A percentile compares a stretch with the other conserved stretches of the same genome.
Evolutionary conservation across 1,284 basidiomycete genomes (phyloP).

Genomic region (Athelia sp.): DNA sequence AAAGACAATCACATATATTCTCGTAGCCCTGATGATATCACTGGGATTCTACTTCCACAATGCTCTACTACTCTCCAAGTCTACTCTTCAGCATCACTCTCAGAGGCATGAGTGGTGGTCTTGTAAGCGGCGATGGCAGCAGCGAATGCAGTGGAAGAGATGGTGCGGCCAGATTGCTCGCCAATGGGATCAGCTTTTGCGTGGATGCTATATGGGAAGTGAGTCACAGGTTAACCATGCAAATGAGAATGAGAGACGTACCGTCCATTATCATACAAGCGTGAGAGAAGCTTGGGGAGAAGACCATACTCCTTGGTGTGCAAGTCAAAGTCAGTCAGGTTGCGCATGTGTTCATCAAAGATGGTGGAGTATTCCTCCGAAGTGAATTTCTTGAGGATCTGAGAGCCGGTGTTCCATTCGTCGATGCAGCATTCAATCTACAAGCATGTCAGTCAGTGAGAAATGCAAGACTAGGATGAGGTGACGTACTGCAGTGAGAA

Average conservation of each 20-base stretch:
- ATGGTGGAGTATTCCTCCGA: not conserved
- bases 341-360: constrained; percentile 2
- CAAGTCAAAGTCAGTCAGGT: constrained; percentile 3
- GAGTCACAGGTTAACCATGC: not conserved
- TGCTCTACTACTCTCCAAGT: too few species aligned
- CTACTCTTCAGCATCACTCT: too few species aligned
- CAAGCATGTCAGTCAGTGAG: constrained; percentile 6
- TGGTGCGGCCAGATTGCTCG: not conserved
- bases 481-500: constrained; percentile 4
- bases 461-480: constrained; percentile 13
- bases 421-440: constrained; percentile 11
- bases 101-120: not conserved
- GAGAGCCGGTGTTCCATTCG: constrained; percentile 4
- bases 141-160: not conserved
- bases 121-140: constrained; percentile 4
- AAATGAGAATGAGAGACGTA: not conserved
- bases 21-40: too few species aligned
- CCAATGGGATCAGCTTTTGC: constrained; percentile 3
- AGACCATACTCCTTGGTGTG: constrained; percentile 6
- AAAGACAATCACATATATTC: too few species aligned
- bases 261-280: constrained; percentile 3
- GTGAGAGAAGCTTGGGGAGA: constrained; percentile 1
- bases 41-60: too few species aligned
- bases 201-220: not conserved
- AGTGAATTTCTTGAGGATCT: constrained; percentile 5